These are phyloP conservation scores for Diaporthe batatas DNA, from an alignment of 2,329 filamentous ascomycete species.

Conservation along the genomic window DNA sequence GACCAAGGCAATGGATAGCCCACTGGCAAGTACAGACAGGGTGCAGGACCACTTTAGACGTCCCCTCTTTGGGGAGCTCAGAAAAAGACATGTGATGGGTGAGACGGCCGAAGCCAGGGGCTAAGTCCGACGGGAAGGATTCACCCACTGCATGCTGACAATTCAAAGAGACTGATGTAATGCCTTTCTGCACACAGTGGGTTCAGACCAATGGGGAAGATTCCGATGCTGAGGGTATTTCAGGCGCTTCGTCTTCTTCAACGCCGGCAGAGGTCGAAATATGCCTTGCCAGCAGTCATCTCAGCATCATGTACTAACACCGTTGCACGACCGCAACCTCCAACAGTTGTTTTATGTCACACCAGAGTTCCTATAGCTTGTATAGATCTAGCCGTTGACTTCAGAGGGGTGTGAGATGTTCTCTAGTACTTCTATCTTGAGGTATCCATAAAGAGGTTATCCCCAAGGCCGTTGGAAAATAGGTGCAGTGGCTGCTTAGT, in stretches of 20 bases:
- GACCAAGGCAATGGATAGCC: neutral
- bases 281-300: neutral
- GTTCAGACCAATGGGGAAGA: neutral
- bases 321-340: too few species aligned
- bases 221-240: neutral
- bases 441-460: too few species aligned
- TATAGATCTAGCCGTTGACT: too few species aligned
- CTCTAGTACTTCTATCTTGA: too few species aligned
- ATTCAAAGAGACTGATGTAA: neutral
- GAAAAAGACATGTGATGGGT: neutral
- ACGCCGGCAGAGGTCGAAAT: neutral
- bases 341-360: too few species aligned
- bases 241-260: too few species aligned
- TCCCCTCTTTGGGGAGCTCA: neutral
- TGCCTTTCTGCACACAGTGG: neutral
- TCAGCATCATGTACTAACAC: too few species aligned
- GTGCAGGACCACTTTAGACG: neutral
- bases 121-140: constrained; percentile 25
- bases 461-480: too few species aligned
- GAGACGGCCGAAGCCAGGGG: neutral
- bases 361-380: too few species aligned
- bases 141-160: neutral
- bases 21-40: too few species aligned
- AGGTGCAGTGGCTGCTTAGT: too few species aligned
- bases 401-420: too few species aligned